These are phyloP conservation scores for Dactylonectria estremocensis DNA, from an alignment of 2,329 filamentous ascomycete species.

Conservation along the genomic window DNA sequence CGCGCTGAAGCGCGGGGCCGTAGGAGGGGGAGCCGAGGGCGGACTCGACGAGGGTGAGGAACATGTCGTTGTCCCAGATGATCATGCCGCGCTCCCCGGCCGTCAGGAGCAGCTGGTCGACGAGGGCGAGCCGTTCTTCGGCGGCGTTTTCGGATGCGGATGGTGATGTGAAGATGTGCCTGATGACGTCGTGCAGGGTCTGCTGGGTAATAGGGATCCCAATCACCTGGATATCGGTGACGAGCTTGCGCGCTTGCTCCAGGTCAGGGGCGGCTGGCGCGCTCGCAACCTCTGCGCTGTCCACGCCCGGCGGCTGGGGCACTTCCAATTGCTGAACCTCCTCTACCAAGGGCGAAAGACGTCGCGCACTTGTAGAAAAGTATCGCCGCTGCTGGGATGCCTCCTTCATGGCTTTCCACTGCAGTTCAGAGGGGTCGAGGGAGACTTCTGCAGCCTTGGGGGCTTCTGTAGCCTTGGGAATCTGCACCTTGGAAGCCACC, in stretches of 20 bases:
- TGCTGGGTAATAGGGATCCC: constrained; percentile 55
- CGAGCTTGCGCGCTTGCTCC: constrained; percentile 44
- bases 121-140: constrained; percentile 54
- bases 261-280: constrained; percentile 32
- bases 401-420: constrained; percentile 55
- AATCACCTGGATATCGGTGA: constrained; percentile 58
- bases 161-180: constrained; percentile 53
- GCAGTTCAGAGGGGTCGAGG: constrained; percentile 45
- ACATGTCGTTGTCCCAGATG: constrained; percentile 62
- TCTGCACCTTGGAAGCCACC: constrained; percentile 53
- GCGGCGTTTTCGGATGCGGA: constrained; percentile 41
- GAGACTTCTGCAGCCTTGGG: not conserved
- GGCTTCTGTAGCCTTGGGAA: constrained; percentile 38
- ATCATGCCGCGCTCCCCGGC: constrained; percentile 62
- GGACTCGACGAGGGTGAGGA: constrained; percentile 63
- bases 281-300: not conserved
- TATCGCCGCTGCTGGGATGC: constrained; percentile 54
- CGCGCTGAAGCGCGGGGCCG: constrained; percentile 53
- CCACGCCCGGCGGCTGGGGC: not conserved
- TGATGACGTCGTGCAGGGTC: constrained; percentile 57
- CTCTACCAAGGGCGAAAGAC: constrained; percentile 33
- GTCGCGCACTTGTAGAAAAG: constrained; percentile 53
- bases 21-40: constrained; percentile 53
- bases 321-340: not conserved
- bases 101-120: constrained; percentile 61